These are phyloP conservation scores for Mycena citricolor DNA, from an alignment of 1,284 basidiomycete genomes.

Conservation along the genomic window DNA sequence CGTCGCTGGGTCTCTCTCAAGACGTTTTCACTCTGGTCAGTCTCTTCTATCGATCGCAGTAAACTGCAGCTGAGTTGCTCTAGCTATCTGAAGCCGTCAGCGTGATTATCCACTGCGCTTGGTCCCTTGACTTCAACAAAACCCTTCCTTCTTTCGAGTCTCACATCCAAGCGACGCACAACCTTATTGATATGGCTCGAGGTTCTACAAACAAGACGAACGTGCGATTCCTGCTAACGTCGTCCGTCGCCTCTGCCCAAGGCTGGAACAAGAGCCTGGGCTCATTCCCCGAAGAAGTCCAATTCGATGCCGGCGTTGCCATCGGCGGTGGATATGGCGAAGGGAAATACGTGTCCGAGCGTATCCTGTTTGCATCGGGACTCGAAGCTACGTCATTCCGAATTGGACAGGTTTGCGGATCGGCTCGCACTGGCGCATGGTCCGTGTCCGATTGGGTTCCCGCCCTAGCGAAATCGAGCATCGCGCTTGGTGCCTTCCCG, in stretches of 20 bases:
- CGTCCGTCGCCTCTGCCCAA: conserved; percentile 21
- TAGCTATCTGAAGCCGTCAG: background rate
- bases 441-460: conserved; percentile 3
- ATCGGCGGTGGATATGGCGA: conserved; percentile 3
- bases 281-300: conserved; percentile 5
- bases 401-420: conserved; percentile 5
- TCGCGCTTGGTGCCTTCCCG: conserved; percentile 3
- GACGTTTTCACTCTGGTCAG: too few species aligned
- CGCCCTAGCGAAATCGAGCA: conserved; percentile 6
- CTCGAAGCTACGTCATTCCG: conserved; percentile 4
- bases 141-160: conserved; percentile 28
- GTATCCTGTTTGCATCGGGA: conserved; percentile 4
- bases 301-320: conserved; percentile 3
- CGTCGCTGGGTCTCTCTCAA: conserved; percentile 9
- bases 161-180: conserved; percentile 1
- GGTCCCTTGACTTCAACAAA: conserved; percentile 43
- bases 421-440: conserved; percentile 4
- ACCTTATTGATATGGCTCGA: conserved; percentile 8
- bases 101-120: conserved; percentile 24
- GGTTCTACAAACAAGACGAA: too few species aligned
- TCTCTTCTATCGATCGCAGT: too few species aligned
- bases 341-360: conserved; percentile 4
- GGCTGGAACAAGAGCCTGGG: too few species aligned
- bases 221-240: conserved; percentile 29
- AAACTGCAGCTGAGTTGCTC: too few species aligned